phyloP scores from a whole-genome alignment of 2,329 filamentous ascomycete genomes.

The Diplodia mutila region DNA sequence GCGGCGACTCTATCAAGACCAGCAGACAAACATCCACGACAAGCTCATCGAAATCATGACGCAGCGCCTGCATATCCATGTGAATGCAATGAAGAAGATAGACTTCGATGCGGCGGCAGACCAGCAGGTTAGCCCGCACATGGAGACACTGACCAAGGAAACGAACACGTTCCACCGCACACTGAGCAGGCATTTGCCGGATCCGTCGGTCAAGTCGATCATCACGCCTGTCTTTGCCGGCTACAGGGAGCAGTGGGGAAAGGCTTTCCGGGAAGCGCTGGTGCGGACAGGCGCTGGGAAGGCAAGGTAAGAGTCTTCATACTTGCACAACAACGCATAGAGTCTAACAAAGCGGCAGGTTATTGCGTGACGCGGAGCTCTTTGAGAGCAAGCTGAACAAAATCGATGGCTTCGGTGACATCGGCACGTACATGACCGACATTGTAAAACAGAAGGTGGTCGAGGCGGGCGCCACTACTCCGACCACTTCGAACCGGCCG shows the following conservation, averaged over 20 bases:
- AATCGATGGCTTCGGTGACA: conserved; percentile 76
- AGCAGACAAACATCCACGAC: conserved; percentile 87
- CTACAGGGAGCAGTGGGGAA: conserved; percentile 79
- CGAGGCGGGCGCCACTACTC: conserved; percentile 17
- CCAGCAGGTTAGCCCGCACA: conserved; percentile 65
- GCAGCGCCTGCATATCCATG: conserved; percentile 72
- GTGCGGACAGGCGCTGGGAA: conserved; percentile 70
- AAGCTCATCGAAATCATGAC: conserved; percentile 94
- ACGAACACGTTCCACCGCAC: conserved; percentile 84
- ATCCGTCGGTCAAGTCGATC: conserved; percentile 76
- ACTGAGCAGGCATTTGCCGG: conserved; percentile 78
- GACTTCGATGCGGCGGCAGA: conserved; percentile 68
- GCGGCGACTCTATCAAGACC: conserved; percentile 80
- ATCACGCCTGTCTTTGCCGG: conserved; percentile 83
- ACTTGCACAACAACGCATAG: conserved; percentile 23
- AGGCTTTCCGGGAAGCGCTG: conserved; percentile 67
- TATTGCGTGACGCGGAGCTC: conserved; percentile 75
- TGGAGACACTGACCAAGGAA: conserved; percentile 86
- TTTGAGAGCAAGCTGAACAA: conserved; percentile 73
- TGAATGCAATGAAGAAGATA: conserved; percentile 73
- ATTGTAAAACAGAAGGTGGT: conserved; percentile 63
- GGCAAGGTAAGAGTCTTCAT: conserved; percentile 62
- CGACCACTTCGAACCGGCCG: not conserved
- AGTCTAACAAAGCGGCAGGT: conserved; percentile 52
- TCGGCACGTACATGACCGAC: conserved; percentile 69